Evolutionary conservation across 2,329 filamentous ascomycete genomes (phyloP), one percentile per base, ranked within the genome.

Genomic region (Exophiala dermatitidis): DNA sequence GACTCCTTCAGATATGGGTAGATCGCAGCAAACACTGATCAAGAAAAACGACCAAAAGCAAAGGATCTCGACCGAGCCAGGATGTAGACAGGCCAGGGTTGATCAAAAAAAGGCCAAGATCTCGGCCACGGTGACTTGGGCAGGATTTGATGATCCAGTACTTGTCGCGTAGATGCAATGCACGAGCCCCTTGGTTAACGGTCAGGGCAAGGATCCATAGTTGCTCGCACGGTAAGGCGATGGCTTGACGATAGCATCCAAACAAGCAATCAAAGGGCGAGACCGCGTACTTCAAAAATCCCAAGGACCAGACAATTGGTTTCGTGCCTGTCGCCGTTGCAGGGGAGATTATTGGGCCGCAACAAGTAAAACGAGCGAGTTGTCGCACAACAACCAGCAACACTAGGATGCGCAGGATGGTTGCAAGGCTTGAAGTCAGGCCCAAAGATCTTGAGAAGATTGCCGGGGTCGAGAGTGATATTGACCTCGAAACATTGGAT

Each of bases 41-140:
- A 45, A 10, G 7, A 46, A 50, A 46, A 50, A 45, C n/a, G 34
- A 28, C 38, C 19, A 46, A 4, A 30, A 30, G 29, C 30, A 8
- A 43, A 54, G 46, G 19, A 44, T 9, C 12, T 52, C 32, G 38
- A 46, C 38, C 29, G 37, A 43, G 53, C 45, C 50, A 52, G 51
- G 53, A 55, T 51, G 50, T 49, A 52, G 37, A 48, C 41, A 46
- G 10, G 43, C 52, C 54, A 54, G 50, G 44, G 46, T 48, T 42
- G 45, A n/a, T 46, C 47, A 33, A 19, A 19, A 19, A 19, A 19
- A 30, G 44, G 47, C 47, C 49, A 48, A 52, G 48, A 53, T 46
- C 33, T 36, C 28, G 43, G 43, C 30, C 34, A 48, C 48, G 50
- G 46, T 3, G 45, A 40, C 10, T 37, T 47, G 32, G 46, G 50